These are phyloP conservation scores for Colletotrichum tanaceti DNA, from an alignment of 2,329 filamentous ascomycete genomes.

Conservation along the genomic window DNA sequence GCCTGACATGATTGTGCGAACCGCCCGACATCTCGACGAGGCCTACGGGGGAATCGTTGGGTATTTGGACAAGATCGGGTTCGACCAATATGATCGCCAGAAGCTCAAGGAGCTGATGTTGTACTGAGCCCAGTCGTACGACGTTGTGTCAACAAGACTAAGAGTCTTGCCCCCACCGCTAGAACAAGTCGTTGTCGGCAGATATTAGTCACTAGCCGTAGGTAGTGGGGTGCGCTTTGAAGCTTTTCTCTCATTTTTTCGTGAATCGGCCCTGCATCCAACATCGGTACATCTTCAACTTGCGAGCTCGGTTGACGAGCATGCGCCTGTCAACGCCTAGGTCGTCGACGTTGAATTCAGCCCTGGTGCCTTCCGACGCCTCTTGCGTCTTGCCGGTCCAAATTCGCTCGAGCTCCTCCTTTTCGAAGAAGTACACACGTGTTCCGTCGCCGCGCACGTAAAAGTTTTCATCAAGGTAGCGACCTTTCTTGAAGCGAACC, in stretches of 20 bases:
- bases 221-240: constrained; percentile 8
- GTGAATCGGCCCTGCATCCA: constrained; percentile 90
- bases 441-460: constrained; percentile 97
- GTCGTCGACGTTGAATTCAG: constrained; percentile 76
- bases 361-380: constrained; percentile 46
- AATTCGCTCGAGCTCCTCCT: constrained; percentile 81
- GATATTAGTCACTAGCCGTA: constrained; percentile 14
- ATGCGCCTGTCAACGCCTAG: constrained; percentile 88
- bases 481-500: constrained; percentile 94
- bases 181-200: not conserved
- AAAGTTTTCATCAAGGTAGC: constrained; percentile 96
- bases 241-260: constrained; percentile 65
- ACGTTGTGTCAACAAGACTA: not conserved
- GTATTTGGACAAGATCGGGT: constrained; percentile 75
- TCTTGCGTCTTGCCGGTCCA: constrained; percentile 69
- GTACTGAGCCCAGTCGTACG: constrained; percentile 48
- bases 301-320: constrained; percentile 89
- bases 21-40: constrained; percentile 67
- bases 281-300: constrained; percentile 98
- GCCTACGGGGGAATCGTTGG: constrained; percentile 73
- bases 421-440: constrained; percentile 96
- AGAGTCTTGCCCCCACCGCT: not conserved
- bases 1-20: constrained; percentile 69
- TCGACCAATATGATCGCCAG: constrained; percentile 58
- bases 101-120: constrained; percentile 56